Evolutionary conservation across 768 basidiomycete species (phyloP), one percentile per base, ranked within the genome.

Genomic region (Hericium erinaceus): DNA sequence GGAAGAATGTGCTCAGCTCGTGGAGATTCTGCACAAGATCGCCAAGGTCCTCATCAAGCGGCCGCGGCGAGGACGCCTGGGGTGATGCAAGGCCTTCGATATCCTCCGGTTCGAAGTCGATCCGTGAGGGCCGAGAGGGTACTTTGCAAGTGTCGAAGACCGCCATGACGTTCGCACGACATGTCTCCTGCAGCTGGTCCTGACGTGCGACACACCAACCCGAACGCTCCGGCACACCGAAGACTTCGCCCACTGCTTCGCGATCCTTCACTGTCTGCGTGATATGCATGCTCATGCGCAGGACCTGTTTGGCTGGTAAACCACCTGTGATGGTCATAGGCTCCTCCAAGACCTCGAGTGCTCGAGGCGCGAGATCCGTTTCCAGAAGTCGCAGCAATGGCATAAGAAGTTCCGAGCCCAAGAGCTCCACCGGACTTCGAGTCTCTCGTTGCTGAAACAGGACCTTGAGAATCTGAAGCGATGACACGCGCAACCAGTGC

Each of bases 291-390:
- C 92, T 93, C 90, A 95, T 92, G 6, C 91, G 82, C 22, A 95
- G 76, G n/a, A 94, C 89, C 62, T 92, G 87, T 58, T 87, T 87
- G 0, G 91, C 89, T 0, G 85, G 79, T 50, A 82, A 84, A 22
- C 89, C 87, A 46, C 84, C 82, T 1, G 83, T 82, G 72, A 93
- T 86, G 18, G 79, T 81, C 70, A 90, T 83, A 0, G 93, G 93
- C 64, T 94, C 89, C 64, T 97, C 93, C 6, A 98, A 78, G n/a
- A 98, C 92, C 51, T 95, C 94, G 50, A 98, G 77, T 1, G 93
- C 94, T 60, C 89, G 83, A 8, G 85, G 71, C 10, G 94, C 87
- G 38, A 93, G 79, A 61, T 94, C 89, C 2, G 90, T 91, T 63
- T 89, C 87, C n/a, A 97, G 76, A 22, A 98, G 79, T 26, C 92